Conservation (phyloP, 805 yeast species). For the Suhomyces pyralidae region DNA sequence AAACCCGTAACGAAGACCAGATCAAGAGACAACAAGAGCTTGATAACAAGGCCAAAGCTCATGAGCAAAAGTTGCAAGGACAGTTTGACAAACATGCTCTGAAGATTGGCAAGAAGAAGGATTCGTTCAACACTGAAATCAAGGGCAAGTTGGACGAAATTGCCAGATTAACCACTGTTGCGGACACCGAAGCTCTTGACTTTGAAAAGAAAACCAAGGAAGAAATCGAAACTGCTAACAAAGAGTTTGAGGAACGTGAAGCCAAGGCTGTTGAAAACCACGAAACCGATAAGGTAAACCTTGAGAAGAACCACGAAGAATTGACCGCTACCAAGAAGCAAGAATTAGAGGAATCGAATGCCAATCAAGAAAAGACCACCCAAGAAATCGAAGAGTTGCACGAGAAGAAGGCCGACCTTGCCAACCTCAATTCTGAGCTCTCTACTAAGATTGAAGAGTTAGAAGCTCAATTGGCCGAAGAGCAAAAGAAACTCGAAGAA, state of each 20-base stretch:
- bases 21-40: slow-evolving; percentile 38
- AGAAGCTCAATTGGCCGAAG: slow-evolving; percentile 40
- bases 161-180: slow-evolving; percentile 19
- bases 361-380: slow-evolving; percentile 41
- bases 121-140: slow-evolving; percentile 41
- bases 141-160: slow-evolving; percentile 27
- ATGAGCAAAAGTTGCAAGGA: slow-evolving; percentile 33
- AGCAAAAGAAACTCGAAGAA: slow-evolving; percentile 28
- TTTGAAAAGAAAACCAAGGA: slow-evolving; percentile 41
- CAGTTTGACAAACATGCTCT: slow-evolving; percentile 36
- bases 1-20: slow-evolving; percentile 43
- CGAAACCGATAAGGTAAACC: slow-evolving; percentile 40
- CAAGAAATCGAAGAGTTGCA: slow-evolving; percentile 44
- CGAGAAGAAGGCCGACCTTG: slow-evolving; percentile 41
- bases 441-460: slow-evolving; percentile 40
- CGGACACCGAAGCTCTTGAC: slow-evolving; percentile 31
- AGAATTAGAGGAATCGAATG: slow-evolving; percentile 41
- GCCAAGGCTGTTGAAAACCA: slow-evolving; percentile 46
- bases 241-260: slow-evolving; percentile 47
- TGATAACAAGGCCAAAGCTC: slow-evolving; percentile 32
- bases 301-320: slow-evolving; percentile 42
- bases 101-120: slow-evolving; percentile 37
- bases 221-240: slow-evolving; percentile 44
- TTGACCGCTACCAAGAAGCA: slow-evolving; percentile 44
- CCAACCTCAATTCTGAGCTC: slow-evolving; percentile 37